phyloP scores from a whole-genome alignment of 495 filamentous ascomycete species.

The Penicillium paxilli region DNA sequence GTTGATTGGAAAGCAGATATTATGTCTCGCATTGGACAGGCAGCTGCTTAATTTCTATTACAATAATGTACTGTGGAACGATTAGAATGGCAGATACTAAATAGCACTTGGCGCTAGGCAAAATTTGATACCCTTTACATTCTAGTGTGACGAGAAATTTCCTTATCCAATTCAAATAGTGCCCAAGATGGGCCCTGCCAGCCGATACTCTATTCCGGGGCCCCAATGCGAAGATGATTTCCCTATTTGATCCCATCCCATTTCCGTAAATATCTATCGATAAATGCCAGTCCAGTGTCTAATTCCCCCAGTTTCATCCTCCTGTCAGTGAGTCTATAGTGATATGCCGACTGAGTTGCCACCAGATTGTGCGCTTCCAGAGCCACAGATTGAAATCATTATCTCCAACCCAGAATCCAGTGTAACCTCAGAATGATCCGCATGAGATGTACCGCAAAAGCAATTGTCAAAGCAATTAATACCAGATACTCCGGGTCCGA shows the following conservation, averaged over 20 bases:
- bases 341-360: too few species aligned
- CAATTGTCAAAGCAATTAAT: conserved; percentile 47
- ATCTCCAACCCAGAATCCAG: background rate
- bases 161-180: too few species aligned
- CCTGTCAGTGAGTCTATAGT: background rate
- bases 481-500: conserved; percentile 94
- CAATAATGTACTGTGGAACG: background rate
- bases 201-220: too few species aligned
- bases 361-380: background rate
- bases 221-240: too few species aligned
- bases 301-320: background rate
- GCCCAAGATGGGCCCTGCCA: too few species aligned
- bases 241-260: too few species aligned
- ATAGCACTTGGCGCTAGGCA: conserved; percentile 5
- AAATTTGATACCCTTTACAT: conserved; percentile 25
- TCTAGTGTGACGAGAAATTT: too few species aligned
- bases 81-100: too few species aligned
- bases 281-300: too few species aligned
- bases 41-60: conserved; percentile 12
- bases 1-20: conserved; percentile 71
- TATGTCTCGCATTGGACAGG: conserved; percentile 39
- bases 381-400: background rate
- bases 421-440: background rate
- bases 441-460: background rate
- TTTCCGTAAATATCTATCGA: too few species aligned